A percentile compares a stretch with the other conserved stretches of the same genome.
These are phyloP conservation scores for Tagetes patula DNA, from an alignment of 129 eudicot genomes.

Conservation along the genomic window DNA sequence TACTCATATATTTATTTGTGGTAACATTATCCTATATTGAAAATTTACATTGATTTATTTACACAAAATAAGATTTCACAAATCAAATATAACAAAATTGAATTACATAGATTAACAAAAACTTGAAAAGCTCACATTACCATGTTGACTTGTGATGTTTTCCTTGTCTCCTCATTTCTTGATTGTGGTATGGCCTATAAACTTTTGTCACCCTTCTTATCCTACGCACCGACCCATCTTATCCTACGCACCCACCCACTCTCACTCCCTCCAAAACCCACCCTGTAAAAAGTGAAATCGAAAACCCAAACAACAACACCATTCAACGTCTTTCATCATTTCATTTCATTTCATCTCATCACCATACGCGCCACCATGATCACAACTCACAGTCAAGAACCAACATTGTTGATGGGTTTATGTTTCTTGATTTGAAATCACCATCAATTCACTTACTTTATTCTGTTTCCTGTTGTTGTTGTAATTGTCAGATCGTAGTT, in stretches of 20 bases:
- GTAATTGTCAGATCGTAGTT: constrained; percentile 17
- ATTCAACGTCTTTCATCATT: constrained; percentile 11
- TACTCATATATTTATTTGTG: no score
- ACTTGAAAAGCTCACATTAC: neutral
- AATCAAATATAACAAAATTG: no score
- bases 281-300: neutral
- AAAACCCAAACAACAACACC: constrained; percentile 28
- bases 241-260: constrained; percentile 30
- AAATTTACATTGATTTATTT: no score
- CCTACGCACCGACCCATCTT: constrained; percentile 29
- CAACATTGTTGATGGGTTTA: neutral
- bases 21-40: no score
- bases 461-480: neutral
- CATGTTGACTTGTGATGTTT: neutral
- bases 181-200: neutral
- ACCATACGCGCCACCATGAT: neutral
- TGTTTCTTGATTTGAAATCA: neutral
- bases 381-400: constrained; percentile 13
- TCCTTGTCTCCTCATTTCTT: neutral
- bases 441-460: neutral
- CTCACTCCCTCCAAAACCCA: constrained; percentile 5
- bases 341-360: neutral
- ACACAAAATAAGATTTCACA: no score
- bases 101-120: neutral
- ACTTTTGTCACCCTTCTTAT: neutral